A percentile compares a stretch with the other conserved stretches of the same genome.
Evolutionary conservation across 345 rosid genomes (phyloP).

Genomic region (Syzygium aqueum): DNA sequence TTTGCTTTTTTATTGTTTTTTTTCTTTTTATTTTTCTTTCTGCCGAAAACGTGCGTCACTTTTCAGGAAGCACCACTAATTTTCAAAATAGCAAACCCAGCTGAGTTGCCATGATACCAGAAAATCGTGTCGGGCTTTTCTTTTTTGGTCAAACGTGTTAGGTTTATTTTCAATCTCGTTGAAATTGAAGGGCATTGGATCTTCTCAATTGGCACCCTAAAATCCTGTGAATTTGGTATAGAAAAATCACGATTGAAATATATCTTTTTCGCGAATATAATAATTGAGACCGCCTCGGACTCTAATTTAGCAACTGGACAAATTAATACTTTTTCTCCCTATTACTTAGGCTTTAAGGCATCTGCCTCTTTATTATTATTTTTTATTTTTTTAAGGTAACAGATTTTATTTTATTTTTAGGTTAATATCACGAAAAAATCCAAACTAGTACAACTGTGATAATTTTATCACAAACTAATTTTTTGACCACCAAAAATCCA

Average conservation of each 20-base stretch:
- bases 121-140: background rate
- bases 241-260: too few relatives aligned
- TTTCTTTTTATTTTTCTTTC: background rate
- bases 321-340: background rate
- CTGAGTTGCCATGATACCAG: background rate
- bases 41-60: background rate
- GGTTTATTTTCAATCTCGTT: background rate
- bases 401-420: background rate
- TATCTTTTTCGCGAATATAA: too few relatives aligned
- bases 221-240: background rate
- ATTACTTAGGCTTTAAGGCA: background rate
- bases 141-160: background rate
- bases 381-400: background rate
- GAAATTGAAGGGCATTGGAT: too few relatives aligned
- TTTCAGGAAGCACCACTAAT: background rate
- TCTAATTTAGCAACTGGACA: background rate
- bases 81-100: background rate
- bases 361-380: background rate
- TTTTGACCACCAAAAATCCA: too few relatives aligned
- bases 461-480: too few relatives aligned
- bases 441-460: too few relatives aligned
- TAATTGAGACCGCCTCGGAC: too few relatives aligned
- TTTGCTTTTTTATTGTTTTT: background rate
- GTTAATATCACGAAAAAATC: too few relatives aligned
- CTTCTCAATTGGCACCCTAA: background rate